Base-by-base conservation (phyloP, 257 asterid species). In the Agastache rugosa region DNA sequence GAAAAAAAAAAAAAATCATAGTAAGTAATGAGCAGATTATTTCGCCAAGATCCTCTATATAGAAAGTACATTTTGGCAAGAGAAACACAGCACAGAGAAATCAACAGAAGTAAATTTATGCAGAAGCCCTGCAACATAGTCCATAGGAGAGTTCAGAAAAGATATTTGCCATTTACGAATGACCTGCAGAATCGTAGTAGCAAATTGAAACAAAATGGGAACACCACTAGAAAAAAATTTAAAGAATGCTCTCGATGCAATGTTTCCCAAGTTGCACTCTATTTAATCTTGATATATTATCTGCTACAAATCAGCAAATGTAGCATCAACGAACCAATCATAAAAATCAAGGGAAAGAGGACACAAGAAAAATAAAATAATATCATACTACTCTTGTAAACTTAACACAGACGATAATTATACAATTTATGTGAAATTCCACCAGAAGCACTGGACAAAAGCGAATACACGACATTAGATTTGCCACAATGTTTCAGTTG, bases 21-120 rank as follows among this genome's bases (percentile, higher is more conserved):
- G 69, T 42, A 69, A 64, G 61, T 15, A 56, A 63, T 44, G 11
- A 16, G 37, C 71, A 73, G 54, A 62, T 34, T 29, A 73, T 53
- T 59, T 47, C 63, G 29, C 51, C 59, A 53, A 37, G 23, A 11
- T 25, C 48, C 19, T 15, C 47, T 29, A 27, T 10, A 75, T 10
- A 60, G 17, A 61, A 69, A 42, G 37, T 31, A 29, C 11, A 20
- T 8, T 31, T 58, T 47, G 62, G 61, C 69, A 47, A 59, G 37
- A 47, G 48, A 60, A 27, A 59, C 42, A 41, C 34, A 54, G 48
- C 58, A 6, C 3, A 17, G 50, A 51, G 54, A 47, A 20, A 47
- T 17, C 59, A 47, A 74, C 10, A 20, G 25, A 11, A 23, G 12
- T 51, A 17, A 1, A 16, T n/a, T 50, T 17, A 23, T 45, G 42